These are phyloP conservation scores for Wickerhamomyces strasburgensis DNA, from an alignment of 805 yeast genomes.

Conservation along the genomic window DNA sequence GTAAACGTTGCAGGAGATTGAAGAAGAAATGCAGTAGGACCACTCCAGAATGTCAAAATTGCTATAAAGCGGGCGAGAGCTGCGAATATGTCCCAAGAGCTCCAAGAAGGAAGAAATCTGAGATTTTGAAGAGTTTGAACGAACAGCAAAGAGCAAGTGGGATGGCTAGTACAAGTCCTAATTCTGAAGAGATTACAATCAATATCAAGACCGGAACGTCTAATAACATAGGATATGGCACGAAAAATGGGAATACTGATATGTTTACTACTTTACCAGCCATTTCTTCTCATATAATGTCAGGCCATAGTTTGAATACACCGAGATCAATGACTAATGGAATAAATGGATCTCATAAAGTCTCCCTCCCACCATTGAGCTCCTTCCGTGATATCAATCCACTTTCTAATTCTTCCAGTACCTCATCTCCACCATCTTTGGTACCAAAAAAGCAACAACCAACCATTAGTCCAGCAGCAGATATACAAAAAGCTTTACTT, in stretches of 20 bases:
- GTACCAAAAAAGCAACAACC: no score
- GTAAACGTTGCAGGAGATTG: constrained; percentile 42
- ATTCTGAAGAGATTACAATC: not conserved
- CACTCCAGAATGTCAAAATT: constrained; percentile 39
- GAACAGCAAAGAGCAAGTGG: constrained; percentile 10
- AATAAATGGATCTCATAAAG: not conserved
- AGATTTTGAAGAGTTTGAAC: constrained; percentile 24
- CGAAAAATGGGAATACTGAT: no score
- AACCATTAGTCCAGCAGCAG: not conserved
- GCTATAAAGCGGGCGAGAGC: constrained; percentile 31
- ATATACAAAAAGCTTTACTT: not conserved
- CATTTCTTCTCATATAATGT: no score
- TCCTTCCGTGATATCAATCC: not conserved
- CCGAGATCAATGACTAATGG: no score
- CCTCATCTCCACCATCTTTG: no score
- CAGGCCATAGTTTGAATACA: no score
- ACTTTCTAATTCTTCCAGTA: not conserved
- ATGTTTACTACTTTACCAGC: no score
- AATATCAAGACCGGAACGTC: no score
- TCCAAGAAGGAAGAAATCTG: constrained; percentile 33
- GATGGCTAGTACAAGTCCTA: not conserved
- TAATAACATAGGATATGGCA: no score
- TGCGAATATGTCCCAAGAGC: constrained; percentile 43
- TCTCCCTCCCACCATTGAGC: not conserved
- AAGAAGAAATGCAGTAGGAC: constrained; percentile 47